These are phyloP conservation scores for Atkinsonella hypoxylon DNA, from an alignment of 2,329 filamentous ascomycete species.

Conservation along the genomic window DNA sequence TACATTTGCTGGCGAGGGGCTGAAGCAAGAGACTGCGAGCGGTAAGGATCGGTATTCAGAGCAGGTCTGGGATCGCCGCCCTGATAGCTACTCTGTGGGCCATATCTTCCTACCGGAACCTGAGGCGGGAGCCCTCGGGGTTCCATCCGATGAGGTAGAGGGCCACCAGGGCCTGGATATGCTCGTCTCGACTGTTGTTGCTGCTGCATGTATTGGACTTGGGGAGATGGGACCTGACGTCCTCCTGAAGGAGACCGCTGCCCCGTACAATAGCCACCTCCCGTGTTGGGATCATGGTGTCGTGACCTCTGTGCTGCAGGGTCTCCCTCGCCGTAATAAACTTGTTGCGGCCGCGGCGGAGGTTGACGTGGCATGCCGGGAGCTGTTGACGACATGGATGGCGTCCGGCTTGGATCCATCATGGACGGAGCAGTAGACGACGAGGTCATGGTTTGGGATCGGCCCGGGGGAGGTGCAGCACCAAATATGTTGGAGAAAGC, in stretches of 20 bases:
- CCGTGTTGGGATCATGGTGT: slow-evolving; percentile 26
- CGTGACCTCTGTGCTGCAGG: slow-evolving; percentile 16
- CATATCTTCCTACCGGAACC: slow-evolving; percentile 25
- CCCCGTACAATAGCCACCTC: slow-evolving; percentile 40
- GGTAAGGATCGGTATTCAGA: slow-evolving; percentile 72
- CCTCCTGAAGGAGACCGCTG: slow-evolving; percentile 40
- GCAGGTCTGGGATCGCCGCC: slow-evolving; percentile 53
- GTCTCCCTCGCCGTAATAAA: slow-evolving; percentile 23
- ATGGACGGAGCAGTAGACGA: slow-evolving; percentile 46
- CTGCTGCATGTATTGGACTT: slow-evolving; percentile 35
- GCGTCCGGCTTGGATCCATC: slow-evolving; percentile 54
- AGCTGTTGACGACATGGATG: slow-evolving; percentile 56
- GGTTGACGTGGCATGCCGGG: slow-evolving; percentile 49
- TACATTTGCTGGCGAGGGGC: slow-evolving; percentile 63
- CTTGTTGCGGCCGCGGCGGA: slow-evolving; percentile 41
- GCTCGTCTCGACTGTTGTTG: slow-evolving; percentile 29
- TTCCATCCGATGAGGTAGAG: slow-evolving; percentile 55
- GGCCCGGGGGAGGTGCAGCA: slow-evolving; percentile 68
- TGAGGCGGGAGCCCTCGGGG: slow-evolving; percentile 39
- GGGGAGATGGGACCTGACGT: slow-evolving; percentile 27
- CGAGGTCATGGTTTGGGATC: slow-evolving; percentile 92
- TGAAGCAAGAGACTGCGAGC: slow-evolving; percentile 85
- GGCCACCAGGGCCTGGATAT: slow-evolving; percentile 28
- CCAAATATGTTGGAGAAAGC: slow-evolving; percentile 97
- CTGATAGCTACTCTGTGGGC: slow-evolving; percentile 49